Evolutionary conservation across 2,329 filamentous ascomycete species (phyloP).

Genomic region (Verticillium dahliae): DNA sequence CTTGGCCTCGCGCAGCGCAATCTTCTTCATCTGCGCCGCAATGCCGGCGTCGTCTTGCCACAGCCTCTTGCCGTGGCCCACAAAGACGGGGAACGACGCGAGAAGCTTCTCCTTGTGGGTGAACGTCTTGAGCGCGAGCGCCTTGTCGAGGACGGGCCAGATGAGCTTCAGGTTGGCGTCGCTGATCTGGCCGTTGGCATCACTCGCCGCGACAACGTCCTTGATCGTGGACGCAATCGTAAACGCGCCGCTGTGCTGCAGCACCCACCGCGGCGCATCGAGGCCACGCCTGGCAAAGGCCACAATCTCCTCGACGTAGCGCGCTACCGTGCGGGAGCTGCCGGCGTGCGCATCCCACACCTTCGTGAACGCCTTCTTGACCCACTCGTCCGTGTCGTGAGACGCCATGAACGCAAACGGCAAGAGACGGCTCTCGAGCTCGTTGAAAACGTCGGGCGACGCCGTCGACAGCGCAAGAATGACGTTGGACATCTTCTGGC

Average conservation of each 20-base stretch:
- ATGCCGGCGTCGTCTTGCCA: constrained; percentile 47
- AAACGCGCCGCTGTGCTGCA: constrained; percentile 83
- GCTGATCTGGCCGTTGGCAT: constrained; percentile 52
- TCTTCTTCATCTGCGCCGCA: constrained; percentile 67
- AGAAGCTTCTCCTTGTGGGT: constrained; percentile 83
- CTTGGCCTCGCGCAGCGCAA: constrained; percentile 80
- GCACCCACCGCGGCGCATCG: constrained; percentile 77
- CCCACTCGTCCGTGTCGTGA: constrained; percentile 77
- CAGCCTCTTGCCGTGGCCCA: constrained; percentile 54
- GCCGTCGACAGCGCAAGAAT: constrained; percentile 77
- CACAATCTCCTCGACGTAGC: constrained; percentile 81
- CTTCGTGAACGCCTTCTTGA: constrained; percentile 71
- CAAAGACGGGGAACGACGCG: constrained; percentile 71
- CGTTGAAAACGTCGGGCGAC: constrained; percentile 80
- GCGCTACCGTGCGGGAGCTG: constrained; percentile 69
- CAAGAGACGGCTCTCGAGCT: constrained; percentile 66
- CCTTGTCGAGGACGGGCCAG: constrained; percentile 80
- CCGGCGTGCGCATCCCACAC: constrained; percentile 91
- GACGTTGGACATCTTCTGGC: constrained; percentile 76
- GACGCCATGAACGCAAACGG: constrained; percentile 86
- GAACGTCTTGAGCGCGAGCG: constrained; percentile 84
- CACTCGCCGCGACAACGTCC: constrained; percentile 55
- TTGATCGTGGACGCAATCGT: constrained; percentile 68
- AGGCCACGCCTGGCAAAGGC: constrained; percentile 60
- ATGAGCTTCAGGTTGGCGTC: constrained; percentile 54